phyloP scores from a whole-genome alignment of 352 stramenopile species.

The Globisporangium rhizosaccharum region DNA sequence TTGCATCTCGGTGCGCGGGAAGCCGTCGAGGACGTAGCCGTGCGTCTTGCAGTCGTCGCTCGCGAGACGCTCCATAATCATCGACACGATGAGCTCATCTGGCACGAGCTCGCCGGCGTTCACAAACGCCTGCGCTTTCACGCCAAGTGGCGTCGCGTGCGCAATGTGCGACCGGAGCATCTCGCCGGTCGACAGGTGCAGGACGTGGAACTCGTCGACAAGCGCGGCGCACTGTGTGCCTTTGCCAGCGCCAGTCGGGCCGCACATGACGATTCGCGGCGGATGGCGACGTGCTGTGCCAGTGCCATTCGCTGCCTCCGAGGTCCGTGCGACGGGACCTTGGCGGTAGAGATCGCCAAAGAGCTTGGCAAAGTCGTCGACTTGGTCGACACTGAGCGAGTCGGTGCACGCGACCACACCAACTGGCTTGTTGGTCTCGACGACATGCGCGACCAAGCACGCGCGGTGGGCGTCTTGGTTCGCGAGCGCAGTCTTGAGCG shows the following conservation, averaged over 20 bases:
- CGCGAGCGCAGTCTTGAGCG: conserved; percentile 18
- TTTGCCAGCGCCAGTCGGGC: conserved; percentile 92
- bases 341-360: conserved; percentile 62
- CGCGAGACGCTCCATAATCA: conserved; percentile 70
- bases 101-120: conserved; percentile 85
- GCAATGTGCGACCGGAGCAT: conserved; percentile 89
- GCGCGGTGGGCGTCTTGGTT: conserved; percentile 49
- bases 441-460: conserved; percentile 47
- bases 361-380: conserved; percentile 43
- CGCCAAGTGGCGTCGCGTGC: conserved; percentile 40
- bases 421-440: conserved; percentile 21
- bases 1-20: conserved; percentile 89
- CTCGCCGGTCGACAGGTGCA: conserved; percentile 92
- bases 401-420: conserved; percentile 49
- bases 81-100: conserved; percentile 91
- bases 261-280: conserved; percentile 82
- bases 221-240: conserved; percentile 93
- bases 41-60: conserved; percentile 80
- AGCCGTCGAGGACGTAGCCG: conserved; percentile 94
- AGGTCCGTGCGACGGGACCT: conserved; percentile 14
- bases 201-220: conserved; percentile 80
- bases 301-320: neutral
- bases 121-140: conserved; percentile 86
- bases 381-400: conserved; percentile 34
- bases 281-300: conserved; percentile 13